Evolutionary conservation across 2,329 filamentous ascomycete genomes (phyloP), one percentile per base, ranked within the genome.

Genomic region (Colletotrichum godetiae): DNA sequence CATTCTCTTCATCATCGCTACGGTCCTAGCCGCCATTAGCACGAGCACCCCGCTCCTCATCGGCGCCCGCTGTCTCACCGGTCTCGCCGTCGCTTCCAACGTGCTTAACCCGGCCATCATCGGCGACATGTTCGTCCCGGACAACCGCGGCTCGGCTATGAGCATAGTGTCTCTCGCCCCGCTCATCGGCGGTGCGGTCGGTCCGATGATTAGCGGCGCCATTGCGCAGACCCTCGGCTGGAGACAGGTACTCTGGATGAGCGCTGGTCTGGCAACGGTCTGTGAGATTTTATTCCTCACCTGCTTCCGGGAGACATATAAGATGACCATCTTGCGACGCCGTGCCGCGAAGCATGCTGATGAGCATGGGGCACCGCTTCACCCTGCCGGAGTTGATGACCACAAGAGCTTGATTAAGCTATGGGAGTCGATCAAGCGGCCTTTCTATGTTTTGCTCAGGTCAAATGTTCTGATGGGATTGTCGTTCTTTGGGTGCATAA

Each of bases 41-140:
- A 81, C 81, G 24, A 87, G 81, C 75, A 81, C 87, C 0, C 77
- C 83, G 5, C 81, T 87, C 60, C 84, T 92, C 64, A 86, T 91
- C 67, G 80, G 80, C 1, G 87, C 90, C 58, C 85, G 91, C 11
- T 85, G 89, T 31, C 79, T 92, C 4, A 89, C 89, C 0, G 92
- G 92, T 0, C 83, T 90, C 46, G 90, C 91, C 4, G 90, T 91
- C 10, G 90, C 91, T 2, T 88, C 89, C 2, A 92, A 91, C 75
- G 90, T 92, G 10, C 83, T 93, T 22, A 90, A 88, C 74, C 91
- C 91, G 0, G 88, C 90, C 29, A 89, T 92, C 65, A 86, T 92
- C 22, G 91, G 90, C 29, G 91, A 92, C 78, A 88, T 92, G 75
- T 92, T 92, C 77, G 80, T 82, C 2, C 82, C 86, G 0, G 90